Evolutionary conservation across 2,329 filamentous ascomycete species (phyloP).

Genomic region (Epichloe gansuensis): DNA sequence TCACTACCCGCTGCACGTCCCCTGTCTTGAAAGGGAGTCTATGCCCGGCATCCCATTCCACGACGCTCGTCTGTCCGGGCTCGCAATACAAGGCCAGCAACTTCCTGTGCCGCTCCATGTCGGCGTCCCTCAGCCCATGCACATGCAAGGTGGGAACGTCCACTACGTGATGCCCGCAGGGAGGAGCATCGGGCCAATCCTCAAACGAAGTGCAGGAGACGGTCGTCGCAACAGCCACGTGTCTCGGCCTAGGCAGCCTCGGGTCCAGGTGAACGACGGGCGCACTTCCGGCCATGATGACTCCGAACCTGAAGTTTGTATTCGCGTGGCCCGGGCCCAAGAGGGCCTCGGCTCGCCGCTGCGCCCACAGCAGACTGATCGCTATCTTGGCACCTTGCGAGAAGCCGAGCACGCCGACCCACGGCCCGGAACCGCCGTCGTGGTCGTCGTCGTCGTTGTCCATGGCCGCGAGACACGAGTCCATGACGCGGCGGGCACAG

Average conservation of each 20-base stretch:
- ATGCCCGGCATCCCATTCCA: constrained; percentile 67
- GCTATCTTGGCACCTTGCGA: constrained; percentile 54
- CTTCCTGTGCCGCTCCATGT: constrained; percentile 36
- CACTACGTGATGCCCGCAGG: constrained; percentile 25
- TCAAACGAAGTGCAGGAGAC: constrained; percentile 14
- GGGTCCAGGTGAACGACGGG: constrained; percentile 20
- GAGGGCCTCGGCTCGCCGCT: constrained; percentile 26
- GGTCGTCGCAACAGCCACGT: constrained; percentile 15
- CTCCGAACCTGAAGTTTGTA: constrained; percentile 21
- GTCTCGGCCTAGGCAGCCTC: constrained; percentile 42
- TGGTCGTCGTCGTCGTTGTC: constrained; percentile 31
- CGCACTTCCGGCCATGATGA: constrained; percentile 23
- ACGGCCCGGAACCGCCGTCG: constrained; percentile 43
- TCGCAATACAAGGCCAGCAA: constrained; percentile 50
- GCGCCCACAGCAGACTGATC: constrained; percentile 48
- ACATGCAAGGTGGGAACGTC: constrained; percentile 24
- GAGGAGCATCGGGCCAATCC: constrained; percentile 34
- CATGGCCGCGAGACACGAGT: constrained; percentile 34
- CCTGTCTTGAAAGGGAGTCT: constrained; percentile 54
- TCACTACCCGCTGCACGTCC: constrained; percentile 42
- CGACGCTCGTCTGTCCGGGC: constrained; percentile 35
- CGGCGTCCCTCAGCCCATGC: constrained; percentile 45
- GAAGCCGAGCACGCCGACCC: constrained; percentile 52
- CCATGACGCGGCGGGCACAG: constrained; percentile 26
- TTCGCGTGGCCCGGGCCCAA: not conserved